Evolutionary conservation across 805 yeast species (phyloP), one percentile per base, ranked within the genome.

Genomic region (Ogataea methanolica): DNA sequence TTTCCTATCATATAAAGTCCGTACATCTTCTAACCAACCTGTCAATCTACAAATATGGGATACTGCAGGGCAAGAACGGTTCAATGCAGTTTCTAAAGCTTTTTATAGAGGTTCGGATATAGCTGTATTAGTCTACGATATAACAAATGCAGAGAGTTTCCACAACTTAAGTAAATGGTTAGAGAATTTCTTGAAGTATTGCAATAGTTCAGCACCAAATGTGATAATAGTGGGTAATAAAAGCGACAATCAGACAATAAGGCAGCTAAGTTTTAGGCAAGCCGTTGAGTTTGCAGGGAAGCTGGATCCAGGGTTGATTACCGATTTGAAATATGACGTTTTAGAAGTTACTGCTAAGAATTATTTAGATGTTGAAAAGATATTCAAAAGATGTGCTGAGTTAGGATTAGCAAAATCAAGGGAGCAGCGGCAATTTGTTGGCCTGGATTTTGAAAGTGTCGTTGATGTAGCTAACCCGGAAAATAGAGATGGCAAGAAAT

Each of bases 51-150:
- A 82, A 61, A 74, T 82, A 9, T 82, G 98, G 97, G 97, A 90
- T 63, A 90, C 97, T 4, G 96, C 96, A 1, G 96, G 97, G 8
- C 97, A 89, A 68, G 98, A 91, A 66, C 72, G 98, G 55, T 91
- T 92, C 73, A 78, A 80, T 74, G 73, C 79, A 44, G 74, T 77
- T 31, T 70, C 77, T 11, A 75, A 73, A 57, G 78, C 82, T 5
- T 79, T 79, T 53, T 79, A 79, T 60, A 62, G 85, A 36, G 85
- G 85, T 8, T 72, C 83, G 0, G 83, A 79, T 54, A 76, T 78
- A 17, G 80, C 74, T 5, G 68, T 79, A 7, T 55, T 79, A 39
- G 79, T 78, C 17, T 79, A 76, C 56, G 85, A 79, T 60, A 64
- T 76, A 35, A 74, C 82, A 45, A 74, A 72, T 54, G 74, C 78